Percentiles rank a stretch among this genome's conserved stretches.
Evolutionary conservation across 768 basidiomycete genomes (phyloP).

Genomic region (Mycena alexandri): DNA sequence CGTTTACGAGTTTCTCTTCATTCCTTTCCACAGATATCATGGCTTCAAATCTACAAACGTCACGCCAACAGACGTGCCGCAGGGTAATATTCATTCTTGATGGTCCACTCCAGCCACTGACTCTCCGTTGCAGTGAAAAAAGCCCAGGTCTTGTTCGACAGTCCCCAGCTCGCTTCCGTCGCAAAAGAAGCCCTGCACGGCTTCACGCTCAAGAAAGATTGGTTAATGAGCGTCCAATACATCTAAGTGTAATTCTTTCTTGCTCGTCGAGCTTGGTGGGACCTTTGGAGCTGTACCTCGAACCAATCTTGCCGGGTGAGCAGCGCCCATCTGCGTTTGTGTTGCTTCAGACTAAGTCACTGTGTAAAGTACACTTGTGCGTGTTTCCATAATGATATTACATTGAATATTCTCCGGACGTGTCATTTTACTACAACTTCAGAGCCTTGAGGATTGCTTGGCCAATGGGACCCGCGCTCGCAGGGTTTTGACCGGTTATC

Average conservation of each 20-base stretch:
- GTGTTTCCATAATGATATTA: constrained; percentile 24
- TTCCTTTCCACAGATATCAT: constrained; percentile 70
- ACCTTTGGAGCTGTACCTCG: constrained; percentile 6
- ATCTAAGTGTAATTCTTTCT: constrained; percentile 46
- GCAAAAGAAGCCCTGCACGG: constrained; percentile 89
- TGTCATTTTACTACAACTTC: constrained; percentile 11
- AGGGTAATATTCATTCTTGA: constrained; percentile 43
- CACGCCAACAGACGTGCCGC: constrained; percentile 72
- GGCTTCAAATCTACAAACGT: constrained; percentile 84
- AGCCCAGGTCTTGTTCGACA: constrained; percentile 85
- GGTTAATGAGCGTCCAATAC: constrained; percentile 85
- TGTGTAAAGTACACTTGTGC: constrained; percentile 29
- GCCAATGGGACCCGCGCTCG: constrained; percentile 68
- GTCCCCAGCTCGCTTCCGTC: constrained; percentile 75
- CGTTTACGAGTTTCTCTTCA: constrained; percentile 8
- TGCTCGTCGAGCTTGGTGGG: constrained; percentile 21
- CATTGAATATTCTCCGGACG: constrained; percentile 16
- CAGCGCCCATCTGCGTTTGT: constrained; percentile 27
- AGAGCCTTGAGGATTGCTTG: constrained; percentile 69
- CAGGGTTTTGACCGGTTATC: constrained; percentile 83
- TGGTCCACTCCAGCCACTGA: background rate
- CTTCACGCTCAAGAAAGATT: constrained; percentile 88
- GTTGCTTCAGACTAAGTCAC: constrained; percentile 28
- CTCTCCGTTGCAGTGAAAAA: constrained; percentile 70
- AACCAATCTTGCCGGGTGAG: constrained; percentile 28